Conservation (phyloP, 139 green algal genomes). For the Picochlorum sp. region DNA sequence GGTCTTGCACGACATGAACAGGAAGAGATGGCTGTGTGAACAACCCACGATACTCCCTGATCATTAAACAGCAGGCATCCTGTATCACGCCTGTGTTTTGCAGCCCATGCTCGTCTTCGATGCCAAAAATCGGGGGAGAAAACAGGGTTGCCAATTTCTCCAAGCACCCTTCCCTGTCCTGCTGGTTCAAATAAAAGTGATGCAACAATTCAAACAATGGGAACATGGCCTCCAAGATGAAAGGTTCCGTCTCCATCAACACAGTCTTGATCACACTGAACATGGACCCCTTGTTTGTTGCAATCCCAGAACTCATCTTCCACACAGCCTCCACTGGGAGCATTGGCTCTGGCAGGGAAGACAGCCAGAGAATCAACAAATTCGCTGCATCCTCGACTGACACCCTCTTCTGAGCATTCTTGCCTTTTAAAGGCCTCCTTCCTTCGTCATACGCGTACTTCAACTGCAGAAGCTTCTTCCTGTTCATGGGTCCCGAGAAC, state of each 20-base stretch:
- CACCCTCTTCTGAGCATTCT: not conserved
- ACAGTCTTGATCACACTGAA: not conserved
- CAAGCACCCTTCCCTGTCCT: constrained; percentile 12
- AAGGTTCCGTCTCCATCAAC: constrained; percentile 20
- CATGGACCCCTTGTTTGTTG: not conserved
- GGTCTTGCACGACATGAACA: constrained; percentile 17
- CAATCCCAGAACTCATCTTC: constrained; percentile 6
- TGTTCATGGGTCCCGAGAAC: constrained; percentile 7
- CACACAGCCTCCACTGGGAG: constrained; percentile 14
- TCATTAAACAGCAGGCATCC: constrained; percentile 20
- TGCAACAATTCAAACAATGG: constrained; percentile 36
- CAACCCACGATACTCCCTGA: constrained; percentile 26
- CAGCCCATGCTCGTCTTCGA: not conserved
- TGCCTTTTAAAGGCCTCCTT: constrained; percentile 14
- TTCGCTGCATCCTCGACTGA: constrained; percentile 10
- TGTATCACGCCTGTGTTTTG: not conserved
- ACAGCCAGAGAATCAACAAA: constrained; percentile 32
- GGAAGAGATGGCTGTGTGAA: constrained; percentile 33
- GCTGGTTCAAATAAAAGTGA: constrained; percentile 32
- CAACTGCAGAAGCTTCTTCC: constrained; percentile 16
- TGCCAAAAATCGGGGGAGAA: constrained; percentile 20
- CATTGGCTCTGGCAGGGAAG: constrained; percentile 18
- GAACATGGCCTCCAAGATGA: constrained; percentile 29
- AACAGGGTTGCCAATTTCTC: constrained; percentile 18
- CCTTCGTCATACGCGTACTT: constrained; percentile 19